Conservation (phyloP, 2,329 filamentous ascomycete species). For the Malbranchea zuffiana region DNA sequence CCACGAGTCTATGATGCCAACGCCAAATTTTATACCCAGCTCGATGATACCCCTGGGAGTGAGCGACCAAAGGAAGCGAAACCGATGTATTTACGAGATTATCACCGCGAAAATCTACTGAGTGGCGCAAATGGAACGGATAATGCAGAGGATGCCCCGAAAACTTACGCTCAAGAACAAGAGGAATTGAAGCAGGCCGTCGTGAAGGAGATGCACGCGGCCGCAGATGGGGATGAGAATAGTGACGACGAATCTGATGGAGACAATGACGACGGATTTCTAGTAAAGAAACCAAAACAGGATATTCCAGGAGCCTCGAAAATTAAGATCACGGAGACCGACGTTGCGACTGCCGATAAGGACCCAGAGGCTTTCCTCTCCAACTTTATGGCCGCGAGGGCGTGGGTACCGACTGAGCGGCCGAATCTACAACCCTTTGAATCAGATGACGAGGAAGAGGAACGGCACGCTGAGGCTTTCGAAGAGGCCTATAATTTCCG, state of each 20-base stretch:
- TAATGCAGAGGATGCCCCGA: slow-evolving; percentile 38
- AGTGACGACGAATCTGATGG: slow-evolving; percentile 38
- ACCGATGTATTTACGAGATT: slow-evolving; percentile 76
- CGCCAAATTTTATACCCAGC: slow-evolving; percentile 62
- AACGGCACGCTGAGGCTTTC: slow-evolving; percentile 68
- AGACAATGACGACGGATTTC: slow-evolving; percentile 53
- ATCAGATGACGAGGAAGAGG: slow-evolving; percentile 75
- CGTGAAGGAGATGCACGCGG: slow-evolving; percentile 67
- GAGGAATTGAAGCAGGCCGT: slow-evolving; percentile 68
- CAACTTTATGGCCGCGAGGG: slow-evolving; percentile 85
- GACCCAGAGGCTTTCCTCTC: slow-evolving; percentile 88
- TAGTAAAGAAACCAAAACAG: slow-evolving; percentile 57
- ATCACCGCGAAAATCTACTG: slow-evolving; percentile 82
- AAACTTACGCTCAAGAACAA: slow-evolving; percentile 81
- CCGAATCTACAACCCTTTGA: slow-evolving; percentile 71
- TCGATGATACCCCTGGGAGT: slow-evolving; percentile 43
- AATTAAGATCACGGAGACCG: slow-evolving; percentile 46
- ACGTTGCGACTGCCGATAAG: slow-evolving; percentile 67
- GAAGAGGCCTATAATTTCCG: slow-evolving; percentile 92
- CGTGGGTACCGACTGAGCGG: slow-evolving; percentile 65
- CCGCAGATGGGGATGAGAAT: slow-evolving; percentile 35
- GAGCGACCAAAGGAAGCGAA: slow-evolving; percentile 58
- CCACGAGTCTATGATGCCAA: slow-evolving; percentile 78
- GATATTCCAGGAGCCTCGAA: slow-evolving; percentile 19
- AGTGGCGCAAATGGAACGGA: slow-evolving; percentile 57